Conservation (phyloP, 495 filamentous ascomycete species). For the Ramalina intermedia region DNA sequence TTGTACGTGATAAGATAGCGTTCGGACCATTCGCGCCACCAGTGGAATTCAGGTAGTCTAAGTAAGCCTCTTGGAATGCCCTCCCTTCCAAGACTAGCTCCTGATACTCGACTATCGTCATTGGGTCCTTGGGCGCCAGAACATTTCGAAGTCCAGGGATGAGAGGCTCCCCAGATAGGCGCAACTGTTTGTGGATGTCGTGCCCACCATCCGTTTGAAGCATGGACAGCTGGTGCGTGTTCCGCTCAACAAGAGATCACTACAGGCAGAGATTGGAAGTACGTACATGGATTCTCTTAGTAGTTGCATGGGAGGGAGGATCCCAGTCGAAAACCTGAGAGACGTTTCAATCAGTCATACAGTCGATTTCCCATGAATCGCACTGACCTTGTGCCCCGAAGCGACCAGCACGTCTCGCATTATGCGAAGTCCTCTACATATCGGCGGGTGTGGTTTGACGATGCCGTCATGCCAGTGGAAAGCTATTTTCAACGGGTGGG, state of each 20-base stretch:
- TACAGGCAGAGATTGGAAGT: not conserved
- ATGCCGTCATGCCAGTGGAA: constrained; percentile 35
- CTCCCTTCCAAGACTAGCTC: constrained; percentile 8
- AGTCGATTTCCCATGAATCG: not conserved
- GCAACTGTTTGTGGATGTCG: constrained; percentile 24
- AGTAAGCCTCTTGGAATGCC: constrained; percentile 18
- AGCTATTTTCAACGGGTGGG: constrained; percentile 30
- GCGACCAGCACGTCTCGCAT: constrained; percentile 32
- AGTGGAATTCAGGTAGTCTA: constrained; percentile 26
- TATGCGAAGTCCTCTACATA: constrained; percentile 35
- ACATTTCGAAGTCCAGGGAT: constrained; percentile 20
- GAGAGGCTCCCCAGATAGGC: constrained; percentile 29
- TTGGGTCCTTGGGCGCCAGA: constrained; percentile 19
- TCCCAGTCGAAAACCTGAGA: constrained; percentile 42
- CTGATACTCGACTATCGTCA: constrained; percentile 12
- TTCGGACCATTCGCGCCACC: constrained; percentile 16
- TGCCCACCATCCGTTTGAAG: constrained; percentile 24
- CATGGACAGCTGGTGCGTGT: constrained; percentile 12
- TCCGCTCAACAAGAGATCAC: not conserved
- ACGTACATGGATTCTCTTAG: constrained; percentile 21
- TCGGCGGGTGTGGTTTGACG: constrained; percentile 34
- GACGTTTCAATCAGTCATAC: not conserved
- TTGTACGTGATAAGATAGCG: not conserved
- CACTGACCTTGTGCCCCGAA: constrained; percentile 35
- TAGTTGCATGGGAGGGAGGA: constrained; percentile 36